Conservation (phyloP, 2,329 filamentous ascomycete genomes). For the Hypoxylon sp. region DNA sequence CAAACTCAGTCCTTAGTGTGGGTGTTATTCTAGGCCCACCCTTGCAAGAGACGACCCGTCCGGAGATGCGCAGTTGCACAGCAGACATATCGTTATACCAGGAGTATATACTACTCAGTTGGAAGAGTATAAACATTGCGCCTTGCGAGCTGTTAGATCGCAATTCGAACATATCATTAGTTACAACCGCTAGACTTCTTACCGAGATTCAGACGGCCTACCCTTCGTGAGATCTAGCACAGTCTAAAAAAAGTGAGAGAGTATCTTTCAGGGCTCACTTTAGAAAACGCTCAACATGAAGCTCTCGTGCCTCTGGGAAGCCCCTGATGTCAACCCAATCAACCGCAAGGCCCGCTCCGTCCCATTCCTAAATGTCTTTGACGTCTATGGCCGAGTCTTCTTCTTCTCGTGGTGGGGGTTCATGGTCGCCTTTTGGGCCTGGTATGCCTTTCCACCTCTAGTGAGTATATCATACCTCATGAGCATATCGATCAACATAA, state of each 20-base stretch:
- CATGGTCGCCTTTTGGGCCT: slow-evolving; percentile 86
- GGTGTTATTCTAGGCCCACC: slow-evolving; percentile 40
- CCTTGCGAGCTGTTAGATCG: slow-evolving; percentile 12
- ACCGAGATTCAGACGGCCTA: background rate
- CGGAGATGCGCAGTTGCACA: slow-evolving; percentile 49
- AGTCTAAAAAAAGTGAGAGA: background rate
- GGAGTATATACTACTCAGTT: slow-evolving; percentile 15
- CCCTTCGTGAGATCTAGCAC: background rate
- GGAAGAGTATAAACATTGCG: slow-evolving; percentile 31
- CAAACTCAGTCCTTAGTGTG: slow-evolving; percentile 31
- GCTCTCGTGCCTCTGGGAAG: slow-evolving; percentile 61
- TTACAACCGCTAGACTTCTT: background rate
- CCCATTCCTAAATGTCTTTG: slow-evolving; percentile 81
- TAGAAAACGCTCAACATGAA: slow-evolving; percentile 50
- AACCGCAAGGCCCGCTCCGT: slow-evolving; percentile 87
- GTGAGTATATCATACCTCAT: slow-evolving; percentile 61
- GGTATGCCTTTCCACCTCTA: slow-evolving; percentile 92
- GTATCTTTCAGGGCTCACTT: slow-evolving; percentile 2
- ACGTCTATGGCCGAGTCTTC: slow-evolving; percentile 88
- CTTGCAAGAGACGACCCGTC: slow-evolving; percentile 29
- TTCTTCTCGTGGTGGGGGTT: slow-evolving; percentile 75
- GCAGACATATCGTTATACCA: slow-evolving; percentile 20
- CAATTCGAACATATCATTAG: slow-evolving; percentile 3
- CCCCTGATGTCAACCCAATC: slow-evolving; percentile 84
- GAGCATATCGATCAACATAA: background rate